phyloP scores from a whole-genome alignment of 768 basidiomycete genomes.

The Suillus subalutaceus region DNA sequence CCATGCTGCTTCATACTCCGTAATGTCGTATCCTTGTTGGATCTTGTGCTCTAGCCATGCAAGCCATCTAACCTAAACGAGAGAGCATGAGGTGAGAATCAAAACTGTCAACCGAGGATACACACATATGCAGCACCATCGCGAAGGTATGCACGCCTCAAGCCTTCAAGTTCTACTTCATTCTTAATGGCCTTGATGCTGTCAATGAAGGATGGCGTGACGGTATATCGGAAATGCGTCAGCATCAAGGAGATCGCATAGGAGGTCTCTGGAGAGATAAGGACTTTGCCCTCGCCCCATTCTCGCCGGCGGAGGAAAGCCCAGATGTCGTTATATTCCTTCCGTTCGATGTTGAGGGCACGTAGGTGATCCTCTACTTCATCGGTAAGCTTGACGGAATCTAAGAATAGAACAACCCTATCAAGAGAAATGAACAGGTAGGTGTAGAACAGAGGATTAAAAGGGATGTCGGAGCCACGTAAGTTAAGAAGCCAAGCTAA shows the following conservation, averaged over 20 bases:
- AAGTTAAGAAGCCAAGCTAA: conserved; percentile 87
- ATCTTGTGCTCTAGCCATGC: conserved; percentile 90
- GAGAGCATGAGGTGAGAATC: conserved; percentile 16
- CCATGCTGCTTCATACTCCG: conserved; percentile 91
- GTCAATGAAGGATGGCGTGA: conserved; percentile 71
- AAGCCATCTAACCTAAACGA: conserved; percentile 68
- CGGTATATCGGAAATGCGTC: conserved; percentile 79
- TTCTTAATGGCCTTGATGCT: conserved; percentile 90
- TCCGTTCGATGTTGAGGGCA: conserved; percentile 56
- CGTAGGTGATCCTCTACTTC: conserved; percentile 63
- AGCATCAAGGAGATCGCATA: conserved; percentile 87
- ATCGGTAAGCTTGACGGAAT: conserved; percentile 60
- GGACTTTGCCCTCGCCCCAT: conserved; percentile 81
- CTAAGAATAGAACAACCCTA: conserved; percentile 75
- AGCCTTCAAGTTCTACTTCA: conserved; percentile 77
- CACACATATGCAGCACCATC: conserved; percentile 86
- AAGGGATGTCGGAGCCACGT: conserved; percentile 88
- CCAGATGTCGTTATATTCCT: conserved; percentile 81
- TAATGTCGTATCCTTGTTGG: conserved; percentile 75
- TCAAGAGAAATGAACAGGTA: conserved; percentile 77
- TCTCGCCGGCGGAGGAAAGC: conserved; percentile 70
- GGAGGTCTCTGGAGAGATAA: conserved; percentile 74
- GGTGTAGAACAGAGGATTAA: conserved; percentile 89
- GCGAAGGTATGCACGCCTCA: conserved; percentile 82
- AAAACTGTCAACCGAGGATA: conserved; percentile 25